Conservation (phyloP, 371 early-diverging fungal species). For the Actinomortierella ambigua region DNA sequence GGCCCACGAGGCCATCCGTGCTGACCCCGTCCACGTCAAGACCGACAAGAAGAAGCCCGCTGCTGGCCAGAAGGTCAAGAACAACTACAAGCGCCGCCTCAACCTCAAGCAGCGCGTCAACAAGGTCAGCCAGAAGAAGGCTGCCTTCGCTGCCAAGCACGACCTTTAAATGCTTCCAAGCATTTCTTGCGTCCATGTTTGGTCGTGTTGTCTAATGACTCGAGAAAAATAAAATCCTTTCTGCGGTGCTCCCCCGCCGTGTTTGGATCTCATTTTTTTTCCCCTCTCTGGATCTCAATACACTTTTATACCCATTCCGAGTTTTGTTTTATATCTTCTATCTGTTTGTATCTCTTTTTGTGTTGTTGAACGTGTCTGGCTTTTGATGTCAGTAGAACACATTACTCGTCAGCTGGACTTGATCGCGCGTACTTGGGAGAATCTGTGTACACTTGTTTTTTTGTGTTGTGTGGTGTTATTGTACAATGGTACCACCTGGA, state of each 20-base stretch:
- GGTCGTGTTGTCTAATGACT: too few relatives aligned
- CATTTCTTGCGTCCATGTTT: too few relatives aligned
- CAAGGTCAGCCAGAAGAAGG: slow-evolving; percentile 92
- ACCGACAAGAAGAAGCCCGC: slow-evolving; percentile 76
- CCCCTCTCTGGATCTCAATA: neutral
- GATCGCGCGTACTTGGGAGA: neutral
- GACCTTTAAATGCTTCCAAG: slow-evolving; percentile 14
- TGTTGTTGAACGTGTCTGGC: neutral
- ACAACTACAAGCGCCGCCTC: slow-evolving; percentile 70
- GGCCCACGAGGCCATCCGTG: slow-evolving; percentile 96
- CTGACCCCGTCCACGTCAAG: slow-evolving; percentile 76
- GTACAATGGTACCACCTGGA: too few relatives aligned
- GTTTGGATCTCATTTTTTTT: neutral
- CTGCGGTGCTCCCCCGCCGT: neutral
- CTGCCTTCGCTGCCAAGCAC: slow-evolving; percentile 59
- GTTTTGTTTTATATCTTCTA: neutral
- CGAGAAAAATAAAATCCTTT: too few relatives aligned
- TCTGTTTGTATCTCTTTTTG: slow-evolving; percentile 8
- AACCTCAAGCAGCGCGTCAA: slow-evolving; percentile 91
- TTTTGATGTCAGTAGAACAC: slow-evolving; percentile 2
- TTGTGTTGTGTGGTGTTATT: too few relatives aligned
- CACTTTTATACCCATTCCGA: neutral
- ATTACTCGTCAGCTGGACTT: neutral
- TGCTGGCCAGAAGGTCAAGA: slow-evolving; percentile 57
- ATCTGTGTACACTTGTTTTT: neutral